These are phyloP conservation scores for Neofusicoccum sp. DNA, from an alignment of 2,329 filamentous ascomycete species.

Conservation along the genomic window DNA sequence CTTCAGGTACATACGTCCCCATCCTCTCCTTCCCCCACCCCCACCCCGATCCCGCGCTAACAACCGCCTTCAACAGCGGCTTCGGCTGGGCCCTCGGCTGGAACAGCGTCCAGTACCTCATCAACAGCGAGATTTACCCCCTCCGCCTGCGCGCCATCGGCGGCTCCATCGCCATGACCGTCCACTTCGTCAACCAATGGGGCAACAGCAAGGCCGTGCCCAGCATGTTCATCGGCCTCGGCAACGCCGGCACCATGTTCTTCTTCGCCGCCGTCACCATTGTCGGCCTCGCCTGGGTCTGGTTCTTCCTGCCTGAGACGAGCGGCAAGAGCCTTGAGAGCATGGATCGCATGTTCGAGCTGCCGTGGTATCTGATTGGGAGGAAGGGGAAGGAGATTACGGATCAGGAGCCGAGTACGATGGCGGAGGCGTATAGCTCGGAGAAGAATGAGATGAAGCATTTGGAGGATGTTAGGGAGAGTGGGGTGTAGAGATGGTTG, in stretches of 20 bases:
- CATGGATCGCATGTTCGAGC: constrained; percentile 69
- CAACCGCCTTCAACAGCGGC: constrained; percentile 21
- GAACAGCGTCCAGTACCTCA: constrained; percentile 76
- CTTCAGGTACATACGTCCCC: constrained; percentile 23
- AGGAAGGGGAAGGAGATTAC: constrained; percentile 29
- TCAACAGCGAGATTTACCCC: constrained; percentile 76
- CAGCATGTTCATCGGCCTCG: constrained; percentile 66
- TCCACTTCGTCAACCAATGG: constrained; percentile 78
- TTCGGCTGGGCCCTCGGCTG: constrained; percentile 49
- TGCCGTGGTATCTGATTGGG: constrained; percentile 75
- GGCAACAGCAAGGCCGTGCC: constrained; percentile 74
- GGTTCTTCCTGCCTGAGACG: constrained; percentile 71
- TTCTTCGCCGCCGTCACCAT: constrained; percentile 69
- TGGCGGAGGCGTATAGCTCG: constrained; percentile 6
- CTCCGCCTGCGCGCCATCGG: constrained; percentile 69
- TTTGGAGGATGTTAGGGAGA: not conserved
- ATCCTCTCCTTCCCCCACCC: not conserved
- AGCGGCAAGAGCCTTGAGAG: constrained; percentile 62
- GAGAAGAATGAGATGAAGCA: constrained; percentile 5
- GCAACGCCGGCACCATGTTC: constrained; percentile 69
- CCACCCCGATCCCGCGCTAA: not conserved
- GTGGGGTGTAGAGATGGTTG: not conserved
- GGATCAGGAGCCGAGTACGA: not conserved
- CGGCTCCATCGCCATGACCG: constrained; percentile 70
- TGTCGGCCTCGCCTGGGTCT: constrained; percentile 68